A percentile compares a stretch with the other conserved stretches of the same genome.
These are phyloP conservation scores for Cafeteria roenbergensis DNA, from an alignment of 108 stramenopile species.

Conservation along the genomic window DNA sequence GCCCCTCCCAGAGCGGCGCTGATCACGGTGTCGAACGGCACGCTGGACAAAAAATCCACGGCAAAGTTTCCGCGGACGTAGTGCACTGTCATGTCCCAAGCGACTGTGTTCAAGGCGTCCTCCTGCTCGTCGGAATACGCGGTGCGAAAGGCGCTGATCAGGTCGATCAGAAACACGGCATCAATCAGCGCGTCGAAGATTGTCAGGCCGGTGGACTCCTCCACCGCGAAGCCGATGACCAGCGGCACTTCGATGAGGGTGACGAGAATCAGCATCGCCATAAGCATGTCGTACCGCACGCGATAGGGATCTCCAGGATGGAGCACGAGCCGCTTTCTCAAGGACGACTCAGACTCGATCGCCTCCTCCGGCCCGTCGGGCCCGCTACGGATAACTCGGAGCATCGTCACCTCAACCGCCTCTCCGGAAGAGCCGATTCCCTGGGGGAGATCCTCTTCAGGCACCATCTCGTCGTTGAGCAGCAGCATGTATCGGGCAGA, in stretches of 20 bases:
- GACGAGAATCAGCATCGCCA: slow-evolving; percentile 25
- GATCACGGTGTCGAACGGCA: slow-evolving; percentile 31
- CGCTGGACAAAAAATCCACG: slow-evolving; percentile 30
- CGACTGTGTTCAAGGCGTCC: slow-evolving; percentile 22
- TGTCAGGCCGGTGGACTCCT: background rate
- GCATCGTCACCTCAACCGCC: too few relatives aligned
- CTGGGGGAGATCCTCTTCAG: too few relatives aligned
- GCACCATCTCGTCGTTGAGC: too few relatives aligned
- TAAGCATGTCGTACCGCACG: slow-evolving; percentile 30
- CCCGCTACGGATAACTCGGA: too few relatives aligned
- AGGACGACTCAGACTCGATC: background rate
- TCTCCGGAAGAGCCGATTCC: too few relatives aligned
- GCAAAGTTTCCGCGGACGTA: slow-evolving; percentile 33
- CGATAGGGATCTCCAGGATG: slow-evolving; percentile 8
- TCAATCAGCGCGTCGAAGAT: slow-evolving; percentile 26
- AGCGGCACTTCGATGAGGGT: slow-evolving; percentile 32
- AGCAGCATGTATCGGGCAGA: too few relatives aligned
- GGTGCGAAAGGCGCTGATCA: slow-evolving; percentile 31
- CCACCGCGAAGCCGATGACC: slow-evolving; percentile 29
- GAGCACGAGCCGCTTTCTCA: background rate
- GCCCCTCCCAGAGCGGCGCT: background rate
- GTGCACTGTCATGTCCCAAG: slow-evolving; percentile 14
- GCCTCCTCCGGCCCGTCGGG: background rate
- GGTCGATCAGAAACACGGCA: slow-evolving; percentile 31
- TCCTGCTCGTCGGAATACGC: slow-evolving; percentile 23